phyloP scores from a whole-genome alignment of 148 eudicot genomes.

The Dianthus caryophyllus region DNA sequence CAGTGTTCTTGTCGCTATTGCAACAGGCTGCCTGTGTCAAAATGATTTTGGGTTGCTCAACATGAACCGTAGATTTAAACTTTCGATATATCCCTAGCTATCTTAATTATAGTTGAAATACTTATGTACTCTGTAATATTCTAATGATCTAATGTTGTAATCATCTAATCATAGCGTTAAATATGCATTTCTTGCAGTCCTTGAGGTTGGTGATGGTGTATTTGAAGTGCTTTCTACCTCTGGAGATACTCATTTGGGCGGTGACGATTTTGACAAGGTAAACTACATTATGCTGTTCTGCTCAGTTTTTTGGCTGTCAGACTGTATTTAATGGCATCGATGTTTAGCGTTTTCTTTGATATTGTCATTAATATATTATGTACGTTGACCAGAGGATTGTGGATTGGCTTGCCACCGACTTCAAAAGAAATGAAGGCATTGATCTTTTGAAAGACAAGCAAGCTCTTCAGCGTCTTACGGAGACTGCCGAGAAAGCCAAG shows the following conservation, averaged over 20 bases:
- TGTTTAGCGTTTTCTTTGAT: background rate
- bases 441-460: slow-evolving; percentile 95
- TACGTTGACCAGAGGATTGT: slow-evolving; percentile 66
- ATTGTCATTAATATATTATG: background rate
- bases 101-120: no score
- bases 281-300: background rate
- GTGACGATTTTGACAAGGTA: slow-evolving; percentile 99
- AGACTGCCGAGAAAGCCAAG: slow-evolving; percentile 97
- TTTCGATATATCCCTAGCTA: background rate
- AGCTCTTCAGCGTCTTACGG: slow-evolving; percentile 94
- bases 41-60: background rate
- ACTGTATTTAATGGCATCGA: background rate
- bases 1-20: background rate
- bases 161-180: background rate
- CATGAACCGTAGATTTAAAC: background rate
- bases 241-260: slow-evolving; percentile 98
- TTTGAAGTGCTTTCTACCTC: slow-evolving; percentile 97
- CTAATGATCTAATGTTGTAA: background rate
- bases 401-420: slow-evolving; percentile 83
- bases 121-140: background rate
- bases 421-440: slow-evolving; percentile 87
- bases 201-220: slow-evolving; percentile 98
- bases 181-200: slow-evolving; percentile 42
- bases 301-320: background rate
- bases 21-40: background rate